These are phyloP conservation scores for Tephrocybe sp. DNA, from an alignment of 768 basidiomycete genomes.

Conservation along the genomic window DNA sequence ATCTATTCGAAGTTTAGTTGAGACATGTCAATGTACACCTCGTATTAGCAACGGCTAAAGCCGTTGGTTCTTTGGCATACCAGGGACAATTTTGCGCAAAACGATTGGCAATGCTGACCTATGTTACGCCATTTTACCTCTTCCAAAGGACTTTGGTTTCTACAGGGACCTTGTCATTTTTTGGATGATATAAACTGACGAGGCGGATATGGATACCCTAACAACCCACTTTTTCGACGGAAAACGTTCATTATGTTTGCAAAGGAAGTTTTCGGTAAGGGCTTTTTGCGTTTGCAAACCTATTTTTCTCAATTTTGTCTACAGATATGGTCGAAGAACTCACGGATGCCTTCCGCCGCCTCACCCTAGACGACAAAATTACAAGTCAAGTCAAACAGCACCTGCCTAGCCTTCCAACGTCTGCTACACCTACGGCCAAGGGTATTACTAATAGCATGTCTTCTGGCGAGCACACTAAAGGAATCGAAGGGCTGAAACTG, in stretches of 20 bases:
- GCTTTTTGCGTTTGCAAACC: not conserved
- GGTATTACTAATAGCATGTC: not conserved
- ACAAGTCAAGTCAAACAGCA: not conserved
- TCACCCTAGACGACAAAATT: constrained; percentile 2
- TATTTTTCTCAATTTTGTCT: not conserved
- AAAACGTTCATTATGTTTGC: not conserved
- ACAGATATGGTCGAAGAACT: constrained; percentile 5
- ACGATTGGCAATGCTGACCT: no score
- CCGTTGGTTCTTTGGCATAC: no score
- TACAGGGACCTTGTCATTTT: constrained; percentile 4
- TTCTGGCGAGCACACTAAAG: not conserved
- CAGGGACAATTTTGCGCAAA: no score
- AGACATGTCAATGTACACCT: no score
- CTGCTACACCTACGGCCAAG: not conserved
- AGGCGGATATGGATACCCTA: constrained; percentile 1
- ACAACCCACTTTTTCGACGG: not conserved
- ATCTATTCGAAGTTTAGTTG: no score
- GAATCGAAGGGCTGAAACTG: not conserved
- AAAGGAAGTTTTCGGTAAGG: not conserved
- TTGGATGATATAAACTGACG: constrained; percentile 6
- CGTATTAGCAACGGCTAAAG: no score
- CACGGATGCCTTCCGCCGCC: constrained; percentile 2
- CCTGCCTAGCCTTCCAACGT: not conserved
- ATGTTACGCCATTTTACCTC: no score
- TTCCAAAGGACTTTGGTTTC: constrained; percentile 16